These are phyloP conservation scores for Neurospora sp. DNA, from an alignment of 495 filamentous ascomycete species.

Conservation along the genomic window DNA sequence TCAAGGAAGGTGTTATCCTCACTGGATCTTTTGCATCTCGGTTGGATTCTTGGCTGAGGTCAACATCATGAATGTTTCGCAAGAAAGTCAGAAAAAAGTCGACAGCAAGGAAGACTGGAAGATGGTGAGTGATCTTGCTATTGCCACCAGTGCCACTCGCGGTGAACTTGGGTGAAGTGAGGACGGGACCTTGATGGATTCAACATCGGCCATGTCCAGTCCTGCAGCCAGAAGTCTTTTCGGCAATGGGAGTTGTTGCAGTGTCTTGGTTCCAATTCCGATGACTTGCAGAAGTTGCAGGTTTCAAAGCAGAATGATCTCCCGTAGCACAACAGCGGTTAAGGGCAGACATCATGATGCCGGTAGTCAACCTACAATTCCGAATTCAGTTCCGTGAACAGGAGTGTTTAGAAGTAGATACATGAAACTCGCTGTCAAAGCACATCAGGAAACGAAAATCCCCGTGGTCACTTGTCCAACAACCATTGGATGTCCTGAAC, in stretches of 20 bases:
- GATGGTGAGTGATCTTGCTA: not conserved
- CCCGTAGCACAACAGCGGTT: not conserved
- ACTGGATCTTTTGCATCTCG: not conserved
- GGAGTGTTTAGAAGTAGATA: not conserved
- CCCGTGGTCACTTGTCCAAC: not conserved
- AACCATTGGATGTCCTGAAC: not conserved
- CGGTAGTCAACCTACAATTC: not conserved
- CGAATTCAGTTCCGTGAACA: not conserved
- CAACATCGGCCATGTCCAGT: not conserved
- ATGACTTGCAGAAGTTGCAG: not conserved
- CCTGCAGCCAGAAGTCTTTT: not conserved
- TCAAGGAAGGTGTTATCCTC: not conserved
- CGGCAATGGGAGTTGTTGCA: not conserved
- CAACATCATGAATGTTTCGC: not conserved
- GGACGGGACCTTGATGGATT: not conserved
- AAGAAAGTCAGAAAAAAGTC: not conserved
- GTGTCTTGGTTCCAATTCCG: not conserved
- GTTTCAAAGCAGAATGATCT: not conserved
- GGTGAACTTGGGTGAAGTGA: not conserved
- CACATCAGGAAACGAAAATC: not conserved
- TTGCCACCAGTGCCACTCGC: not conserved
- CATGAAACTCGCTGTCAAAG: not conserved
- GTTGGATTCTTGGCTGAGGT: not conserved
- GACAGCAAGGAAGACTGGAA: not conserved
- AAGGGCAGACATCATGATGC: not conserved